A percentile compares a stretch with the other conserved stretches of the same genome.
These are phyloP conservation scores for Nemania bipapillata DNA, from an alignment of 2,329 filamentous ascomycete genomes.

Conservation along the genomic window DNA sequence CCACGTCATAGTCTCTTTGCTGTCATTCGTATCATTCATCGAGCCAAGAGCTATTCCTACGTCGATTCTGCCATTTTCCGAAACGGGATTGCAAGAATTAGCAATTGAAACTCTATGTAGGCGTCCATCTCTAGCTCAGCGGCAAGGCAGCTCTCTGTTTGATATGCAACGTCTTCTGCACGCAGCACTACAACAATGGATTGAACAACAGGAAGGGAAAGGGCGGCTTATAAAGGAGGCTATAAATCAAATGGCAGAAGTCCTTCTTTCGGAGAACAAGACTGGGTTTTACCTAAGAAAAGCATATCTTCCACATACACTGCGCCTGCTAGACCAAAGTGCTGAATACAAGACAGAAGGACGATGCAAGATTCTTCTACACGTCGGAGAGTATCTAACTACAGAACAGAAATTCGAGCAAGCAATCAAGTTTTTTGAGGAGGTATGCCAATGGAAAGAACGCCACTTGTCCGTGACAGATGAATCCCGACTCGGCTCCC, in stretches of 20 bases:
- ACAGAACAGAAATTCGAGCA: too few species aligned
- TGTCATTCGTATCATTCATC: conserved; percentile 56
- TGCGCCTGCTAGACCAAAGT: conserved; percentile 32
- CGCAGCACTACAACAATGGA: conserved; percentile 49
- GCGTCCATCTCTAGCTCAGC: conserved; percentile 51
- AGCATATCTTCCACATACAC: conserved; percentile 47
- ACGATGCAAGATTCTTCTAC: too few species aligned
- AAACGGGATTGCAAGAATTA: conserved; percentile 26
- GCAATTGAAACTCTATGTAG: conserved; percentile 51
- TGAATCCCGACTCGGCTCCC: conserved; percentile 9
- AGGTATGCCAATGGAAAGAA: too few species aligned
- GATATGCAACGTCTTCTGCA: conserved; percentile 56
- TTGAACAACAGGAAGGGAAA: too few species aligned
- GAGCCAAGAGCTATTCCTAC: conserved; percentile 55
- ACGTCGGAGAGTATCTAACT: too few species aligned
- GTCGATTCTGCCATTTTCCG: conserved; percentile 47
- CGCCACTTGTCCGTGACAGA: too few species aligned
- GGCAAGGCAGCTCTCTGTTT: conserved; percentile 43
- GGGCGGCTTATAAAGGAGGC: too few species aligned
- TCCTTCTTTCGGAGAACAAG: conserved; percentile 7
- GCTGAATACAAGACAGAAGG: too few species aligned
- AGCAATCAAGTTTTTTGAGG: too few species aligned
- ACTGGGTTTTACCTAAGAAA: conserved; percentile 19
- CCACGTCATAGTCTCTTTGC: too few species aligned
- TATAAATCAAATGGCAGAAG: conserved; percentile 3